phyloP scores from a whole-genome alignment of 2,329 filamentous ascomycete genomes.

The Aspergillus carbonarius region DNA sequence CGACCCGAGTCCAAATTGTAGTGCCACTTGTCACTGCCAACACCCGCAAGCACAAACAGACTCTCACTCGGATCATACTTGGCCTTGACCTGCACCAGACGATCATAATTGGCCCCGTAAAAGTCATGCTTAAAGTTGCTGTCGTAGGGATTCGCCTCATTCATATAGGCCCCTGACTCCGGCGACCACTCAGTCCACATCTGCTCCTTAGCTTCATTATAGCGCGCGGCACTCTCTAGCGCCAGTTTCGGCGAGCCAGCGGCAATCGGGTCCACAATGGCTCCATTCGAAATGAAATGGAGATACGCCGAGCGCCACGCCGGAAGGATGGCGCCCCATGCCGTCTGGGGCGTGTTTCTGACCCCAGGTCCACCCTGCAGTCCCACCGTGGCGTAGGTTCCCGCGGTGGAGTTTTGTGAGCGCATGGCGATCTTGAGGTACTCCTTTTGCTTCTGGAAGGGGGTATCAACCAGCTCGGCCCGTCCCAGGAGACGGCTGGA shows the following conservation, averaged over 20 bases:
- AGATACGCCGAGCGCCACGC: slow-evolving; percentile 38
- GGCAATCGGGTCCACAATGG: slow-evolving; percentile 8
- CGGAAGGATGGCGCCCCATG: background rate
- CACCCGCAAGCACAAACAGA: slow-evolving; percentile 18
- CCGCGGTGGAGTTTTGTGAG: slow-evolving; percentile 17
- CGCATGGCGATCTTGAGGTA: slow-evolving; percentile 13
- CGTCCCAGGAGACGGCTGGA: slow-evolving; percentile 38
- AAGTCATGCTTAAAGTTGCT: slow-evolving; percentile 24
- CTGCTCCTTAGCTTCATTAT: slow-evolving; percentile 17
- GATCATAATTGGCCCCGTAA: slow-evolving; percentile 28
- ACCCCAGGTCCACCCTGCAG: slow-evolving; percentile 4
- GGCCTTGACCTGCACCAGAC: slow-evolving; percentile 25
- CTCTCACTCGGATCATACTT: slow-evolving; percentile 28
- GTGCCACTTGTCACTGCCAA: slow-evolving; percentile 23
- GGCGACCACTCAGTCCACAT: slow-evolving; percentile 29
- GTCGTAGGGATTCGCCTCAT: slow-evolving; percentile 21
- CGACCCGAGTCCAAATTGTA: slow-evolving; percentile 20
- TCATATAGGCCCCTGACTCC: slow-evolving; percentile 26
- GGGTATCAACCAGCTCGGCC: slow-evolving; percentile 26
- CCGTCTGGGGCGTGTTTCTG: background rate
- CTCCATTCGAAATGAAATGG: slow-evolving; percentile 30
- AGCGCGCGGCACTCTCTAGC: background rate
- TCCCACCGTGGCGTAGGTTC: slow-evolving; percentile 16
- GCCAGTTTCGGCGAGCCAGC: background rate
- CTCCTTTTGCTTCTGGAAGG: background rate